Base-by-base conservation (phyloP, 2,329 filamentous ascomycete species). In the Beauveria sp. region DNA sequence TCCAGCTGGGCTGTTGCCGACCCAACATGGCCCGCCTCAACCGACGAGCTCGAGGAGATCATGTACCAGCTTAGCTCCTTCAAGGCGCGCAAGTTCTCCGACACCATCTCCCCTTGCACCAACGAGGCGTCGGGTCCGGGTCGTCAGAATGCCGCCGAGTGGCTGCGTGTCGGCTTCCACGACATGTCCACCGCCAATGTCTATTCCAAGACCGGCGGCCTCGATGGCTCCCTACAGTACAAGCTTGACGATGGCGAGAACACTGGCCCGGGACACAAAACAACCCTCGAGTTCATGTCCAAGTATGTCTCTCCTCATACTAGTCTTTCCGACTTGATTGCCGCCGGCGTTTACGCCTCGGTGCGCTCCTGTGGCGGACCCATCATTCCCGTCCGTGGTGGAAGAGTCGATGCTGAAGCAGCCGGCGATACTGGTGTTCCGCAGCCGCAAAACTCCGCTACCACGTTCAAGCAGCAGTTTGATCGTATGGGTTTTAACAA, bases 1-100 rank as follows among this genome's bases (percentile, higher is more conserved):
- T 72, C 71, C 53, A 65, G 71, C 62, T 58, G 54, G 20, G 68
- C 68, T 54, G 63, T 65, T 52, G 78, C 82, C 26, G 79, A 81
- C 65, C 81, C 81, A 38, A 87, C 83, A 67, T 87, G 85, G 85
- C 85, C 85, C 2, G 79, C 82, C 2, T 67, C 76, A 14, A 78
- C 78, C 20, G 85, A 87, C 66, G 84, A 87, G 69, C 73, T 87
- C 62, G 85, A 87, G 70, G 84, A 86, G 70, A 81, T 86, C 65
- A 82, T 87, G 76, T 85, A 80, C 67, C 81, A 86, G 66, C 79
- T 81, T 58, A 73, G 76, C 40, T 83, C 82, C 3, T 82, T 84
- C 67, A 75, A 77, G 51, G 76, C 79, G 38, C 77, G 83, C 64
- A 77, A 80, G 46, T 86, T 87, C 68, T 78, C 82, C 51, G 78